These are phyloP conservation scores for Aphanomyces cochlioides DNA, from an alignment of 352 stramenopile genomes.

Conservation along the genomic window DNA sequence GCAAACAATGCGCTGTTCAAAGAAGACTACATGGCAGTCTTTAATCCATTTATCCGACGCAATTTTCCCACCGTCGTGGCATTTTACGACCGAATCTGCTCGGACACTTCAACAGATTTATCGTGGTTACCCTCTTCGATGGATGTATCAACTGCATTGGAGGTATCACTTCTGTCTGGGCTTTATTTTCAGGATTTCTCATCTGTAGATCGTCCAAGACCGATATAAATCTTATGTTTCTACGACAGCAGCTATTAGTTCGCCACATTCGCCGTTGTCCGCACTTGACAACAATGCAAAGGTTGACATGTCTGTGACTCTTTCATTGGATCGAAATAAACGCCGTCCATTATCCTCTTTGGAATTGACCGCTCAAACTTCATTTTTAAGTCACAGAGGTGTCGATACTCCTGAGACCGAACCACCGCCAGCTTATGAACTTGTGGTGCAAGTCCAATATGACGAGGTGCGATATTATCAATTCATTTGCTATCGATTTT, in stretches of 20 bases:
- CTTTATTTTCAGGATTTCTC: neutral
- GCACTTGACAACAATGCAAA: no score
- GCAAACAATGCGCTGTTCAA: constrained; percentile 77
- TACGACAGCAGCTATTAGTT: no score
- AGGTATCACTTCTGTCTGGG: no score
- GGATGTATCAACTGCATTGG: no score
- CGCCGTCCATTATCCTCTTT: neutral
- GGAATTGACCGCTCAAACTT: neutral
- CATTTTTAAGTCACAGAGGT: constrained; percentile 5
- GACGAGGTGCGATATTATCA: neutral
- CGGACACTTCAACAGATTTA: neutral
- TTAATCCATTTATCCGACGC: constrained; percentile 60
- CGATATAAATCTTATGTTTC: neutral
- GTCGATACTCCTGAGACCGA: neutral
- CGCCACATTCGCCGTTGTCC: no score
- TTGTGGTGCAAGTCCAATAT: neutral
- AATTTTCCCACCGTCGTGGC: constrained; percentile 55
- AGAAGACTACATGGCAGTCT: constrained; percentile 75
- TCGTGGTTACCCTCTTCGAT: no score
- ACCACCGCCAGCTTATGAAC: neutral
- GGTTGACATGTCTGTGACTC: neutral
- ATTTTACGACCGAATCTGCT: constrained; percentile 75
- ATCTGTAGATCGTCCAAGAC: neutral
- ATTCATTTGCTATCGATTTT: no score
- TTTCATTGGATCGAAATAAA: constrained; percentile 5